Evolutionary conservation across 1,284 basidiomycete species (phyloP), one percentile per base, ranked within the genome.

Genomic region (Earliella scabrosa): DNA sequence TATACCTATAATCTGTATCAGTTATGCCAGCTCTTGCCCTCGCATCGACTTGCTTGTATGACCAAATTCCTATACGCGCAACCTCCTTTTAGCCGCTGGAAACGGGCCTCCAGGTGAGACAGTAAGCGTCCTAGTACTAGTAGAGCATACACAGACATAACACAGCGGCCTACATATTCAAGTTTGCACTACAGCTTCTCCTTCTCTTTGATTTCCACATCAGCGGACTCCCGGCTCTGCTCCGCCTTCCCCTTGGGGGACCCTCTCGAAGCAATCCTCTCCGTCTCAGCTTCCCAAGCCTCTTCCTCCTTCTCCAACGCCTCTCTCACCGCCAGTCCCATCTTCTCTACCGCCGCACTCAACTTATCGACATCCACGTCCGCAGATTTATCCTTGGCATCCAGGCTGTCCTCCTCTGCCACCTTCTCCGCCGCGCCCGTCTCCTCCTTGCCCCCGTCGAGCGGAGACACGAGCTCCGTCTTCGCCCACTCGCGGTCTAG

Each of bases 401-500:
- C n/a, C 7, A 31, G 29, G 29, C 29, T 13, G 29, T 20, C 49
- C 13, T 34, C 31, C 13, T 36, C 36, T 20, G 18, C 16, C 8
- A 45, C 29, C 52, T 29, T 47, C 45, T 50, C 58, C 26, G 8
- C 24, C 13, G 11, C 36, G 14, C 24, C 56, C 31, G 45, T 32
- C 18, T 27, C 29, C 32, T 64, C 64, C 51, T 60, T 62, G 16
- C 68, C 68, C 23, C 50, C 62, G 20, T 64, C 64, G 13, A 66
- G 56, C 34, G 61, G 63, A 32, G 35, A 57, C 51, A 55, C 26
- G 41, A 52, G 18, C 60, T 66, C 65, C 13, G 86, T 88, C 62
- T 75, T 78, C 13, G 71, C 76, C 88, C 88, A 90, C 32, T 79
- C 69, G 20, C 67, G 69, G 45, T 81, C 74, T 26, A 92, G 73